Conservation (phyloP, 164 flowering plant genomes). For the Aristolochia californica region DNA sequence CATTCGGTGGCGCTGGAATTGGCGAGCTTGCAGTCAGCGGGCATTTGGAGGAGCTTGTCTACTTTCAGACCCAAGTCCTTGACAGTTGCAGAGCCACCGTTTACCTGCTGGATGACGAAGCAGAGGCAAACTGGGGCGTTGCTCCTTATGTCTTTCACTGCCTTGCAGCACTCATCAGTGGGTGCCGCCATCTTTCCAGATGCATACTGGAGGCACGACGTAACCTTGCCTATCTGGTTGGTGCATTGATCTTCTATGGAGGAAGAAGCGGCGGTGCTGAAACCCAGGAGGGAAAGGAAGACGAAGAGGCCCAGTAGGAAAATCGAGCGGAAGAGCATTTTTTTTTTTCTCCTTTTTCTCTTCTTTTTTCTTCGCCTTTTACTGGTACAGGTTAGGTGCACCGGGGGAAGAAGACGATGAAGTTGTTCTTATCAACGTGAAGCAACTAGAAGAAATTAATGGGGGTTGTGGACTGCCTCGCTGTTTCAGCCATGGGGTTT, state of each 20-base stretch:
- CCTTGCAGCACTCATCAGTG: conserved; percentile 37
- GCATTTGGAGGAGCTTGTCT: conserved; percentile 44
- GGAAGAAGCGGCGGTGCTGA: not conserved
- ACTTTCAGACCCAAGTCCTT: conserved; percentile 50
- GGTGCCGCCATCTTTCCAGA: conserved; percentile 39
- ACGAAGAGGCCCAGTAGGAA: not conserved
- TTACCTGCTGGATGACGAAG: conserved; percentile 37
- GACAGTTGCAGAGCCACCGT: conserved; percentile 28
- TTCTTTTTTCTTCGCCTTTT: too few relatives aligned
- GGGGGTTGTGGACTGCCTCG: too few relatives aligned
- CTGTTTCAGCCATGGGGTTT: too few relatives aligned
- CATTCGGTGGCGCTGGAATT: conserved; percentile 41
- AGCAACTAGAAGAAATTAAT: too few relatives aligned
- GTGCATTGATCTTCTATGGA: conserved; percentile 22
- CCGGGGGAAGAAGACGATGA: too few relatives aligned
- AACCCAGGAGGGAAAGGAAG: not conserved
- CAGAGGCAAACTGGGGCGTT: conserved; percentile 51
- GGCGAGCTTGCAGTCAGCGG: conserved; percentile 44
- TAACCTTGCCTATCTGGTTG: conserved; percentile 26
- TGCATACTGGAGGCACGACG: conserved; percentile 37
- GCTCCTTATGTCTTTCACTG: conserved; percentile 27
- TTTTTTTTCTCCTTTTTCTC: too few relatives aligned
- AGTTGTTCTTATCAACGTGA: too few relatives aligned
- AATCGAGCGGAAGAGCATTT: too few relatives aligned
- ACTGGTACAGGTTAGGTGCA: too few relatives aligned